Percentiles rank a stretch among this genome's conserved stretches.
These are phyloP conservation scores for Alternaria sp. DNA, from an alignment of 2,329 filamentous ascomycete genomes.

Conservation along the genomic window DNA sequence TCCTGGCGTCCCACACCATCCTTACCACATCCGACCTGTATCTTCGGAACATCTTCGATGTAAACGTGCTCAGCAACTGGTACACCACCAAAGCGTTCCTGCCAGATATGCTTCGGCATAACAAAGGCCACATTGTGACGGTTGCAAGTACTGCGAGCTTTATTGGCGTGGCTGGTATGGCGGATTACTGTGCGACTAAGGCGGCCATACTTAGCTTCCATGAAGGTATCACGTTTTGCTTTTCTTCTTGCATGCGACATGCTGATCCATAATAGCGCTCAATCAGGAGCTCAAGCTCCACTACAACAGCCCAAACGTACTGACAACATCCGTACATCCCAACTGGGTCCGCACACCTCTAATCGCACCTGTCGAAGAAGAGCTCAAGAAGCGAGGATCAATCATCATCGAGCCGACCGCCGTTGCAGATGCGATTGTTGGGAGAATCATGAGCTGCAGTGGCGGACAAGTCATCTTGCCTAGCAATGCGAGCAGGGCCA, in stretches of 20 bases:
- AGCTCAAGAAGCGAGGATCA: constrained; percentile 44
- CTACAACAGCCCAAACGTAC: constrained; percentile 53
- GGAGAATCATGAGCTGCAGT: constrained; percentile 51
- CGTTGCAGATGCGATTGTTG: constrained; percentile 54
- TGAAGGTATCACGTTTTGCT: constrained; percentile 59
- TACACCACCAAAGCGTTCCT: constrained; percentile 48
- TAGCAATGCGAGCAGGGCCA: constrained; percentile 23
- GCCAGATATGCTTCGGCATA: constrained; percentile 46
- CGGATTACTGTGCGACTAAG: constrained; percentile 63
- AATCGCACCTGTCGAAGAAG: constrained; percentile 41
- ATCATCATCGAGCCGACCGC: constrained; percentile 50
- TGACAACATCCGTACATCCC: constrained; percentile 56
- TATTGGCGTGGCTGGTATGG: constrained; percentile 58
- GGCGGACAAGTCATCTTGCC: constrained; percentile 56
- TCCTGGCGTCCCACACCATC: constrained; percentile 43
- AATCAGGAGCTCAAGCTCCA: constrained; percentile 52
- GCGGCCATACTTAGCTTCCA: constrained; percentile 63
- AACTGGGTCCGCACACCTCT: constrained; percentile 55
- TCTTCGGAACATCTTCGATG: constrained; percentile 48
- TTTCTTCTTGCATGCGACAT: constrained; percentile 42
- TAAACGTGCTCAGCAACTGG: constrained; percentile 52
- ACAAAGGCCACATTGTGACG: constrained; percentile 64
- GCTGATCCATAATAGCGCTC: constrained; percentile 32
- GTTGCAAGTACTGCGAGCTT: constrained; percentile 64
- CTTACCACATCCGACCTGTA: constrained; percentile 43